phyloP scores from a whole-genome alignment of 164 flowering plant genomes.

The Protea cynaroides region DNA sequence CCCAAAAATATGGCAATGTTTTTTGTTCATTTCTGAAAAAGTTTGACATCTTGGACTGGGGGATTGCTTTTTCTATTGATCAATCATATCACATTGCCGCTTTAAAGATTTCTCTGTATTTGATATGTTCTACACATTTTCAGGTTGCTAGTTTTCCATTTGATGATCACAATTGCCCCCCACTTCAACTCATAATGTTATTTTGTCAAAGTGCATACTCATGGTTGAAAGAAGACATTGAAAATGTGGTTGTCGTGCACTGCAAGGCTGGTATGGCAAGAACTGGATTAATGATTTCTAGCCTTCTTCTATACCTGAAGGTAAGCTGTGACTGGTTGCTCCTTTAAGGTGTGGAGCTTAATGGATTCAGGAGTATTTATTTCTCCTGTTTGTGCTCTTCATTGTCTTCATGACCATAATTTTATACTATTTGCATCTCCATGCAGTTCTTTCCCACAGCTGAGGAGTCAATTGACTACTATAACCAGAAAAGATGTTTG shows the following conservation, averaged over 20 bases:
- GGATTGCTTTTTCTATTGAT: constrained; percentile 1
- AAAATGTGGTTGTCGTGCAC: constrained; percentile 97
- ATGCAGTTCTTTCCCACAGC: constrained; percentile 96
- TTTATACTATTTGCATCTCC: not conserved
- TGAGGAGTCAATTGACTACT: constrained; percentile 96
- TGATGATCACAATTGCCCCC: constrained; percentile 98
- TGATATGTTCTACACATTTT: constrained; percentile 5
- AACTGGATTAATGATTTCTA: constrained; percentile 96
- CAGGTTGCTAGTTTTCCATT: constrained; percentile 99
- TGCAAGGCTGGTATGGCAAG: constrained; percentile 99
- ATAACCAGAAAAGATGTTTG: constrained; percentile 94
- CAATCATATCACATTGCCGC: not conserved
- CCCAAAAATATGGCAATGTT: not conserved
- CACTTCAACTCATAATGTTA: constrained; percentile 72
- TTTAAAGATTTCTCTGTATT: not conserved
- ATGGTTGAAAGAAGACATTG: constrained; percentile 96
- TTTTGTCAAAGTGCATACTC: constrained; percentile 97
- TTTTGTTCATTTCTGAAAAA: not conserved
- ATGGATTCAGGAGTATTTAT: not conserved
- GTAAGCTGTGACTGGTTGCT: constrained; percentile 24
- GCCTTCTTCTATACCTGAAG: constrained; percentile 89
- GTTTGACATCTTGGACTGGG: not conserved
- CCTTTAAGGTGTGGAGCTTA: not conserved
- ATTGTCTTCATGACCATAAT: not conserved
- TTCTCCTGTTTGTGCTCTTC: not conserved